Conservation (phyloP, 441 rosid species). For the Hypseocharis bilobata region DNA sequence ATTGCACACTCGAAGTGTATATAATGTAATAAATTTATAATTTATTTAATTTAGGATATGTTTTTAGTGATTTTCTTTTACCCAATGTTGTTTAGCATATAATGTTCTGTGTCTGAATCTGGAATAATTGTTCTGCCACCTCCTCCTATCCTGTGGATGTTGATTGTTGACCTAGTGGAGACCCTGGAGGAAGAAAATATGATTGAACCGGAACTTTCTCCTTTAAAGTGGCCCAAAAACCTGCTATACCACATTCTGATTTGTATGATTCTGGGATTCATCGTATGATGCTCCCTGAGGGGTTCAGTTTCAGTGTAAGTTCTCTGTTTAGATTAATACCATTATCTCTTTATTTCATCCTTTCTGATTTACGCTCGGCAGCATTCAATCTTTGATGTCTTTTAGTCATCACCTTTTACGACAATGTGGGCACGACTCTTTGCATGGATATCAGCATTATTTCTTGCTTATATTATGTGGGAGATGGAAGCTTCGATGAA, state of each 20-base stretch:
- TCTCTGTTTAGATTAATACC: not conserved
- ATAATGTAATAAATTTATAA: not conserved
- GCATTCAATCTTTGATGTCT: constrained; percentile 10
- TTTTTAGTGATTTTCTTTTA: not conserved
- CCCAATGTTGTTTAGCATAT: not conserved
- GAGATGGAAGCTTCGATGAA: constrained; percentile 63
- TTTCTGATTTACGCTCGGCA: constrained; percentile 14
- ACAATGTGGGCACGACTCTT: constrained; percentile 80
- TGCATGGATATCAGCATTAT: constrained; percentile 79
- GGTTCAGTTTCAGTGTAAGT: constrained; percentile 64
- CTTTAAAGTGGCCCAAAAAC: constrained; percentile 63
- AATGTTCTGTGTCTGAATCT: constrained; percentile 50
- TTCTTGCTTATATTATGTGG: constrained; percentile 77
- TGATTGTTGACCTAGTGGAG: constrained; percentile 30
- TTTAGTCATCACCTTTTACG: constrained; percentile 73
- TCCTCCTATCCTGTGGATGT: constrained; percentile 30
- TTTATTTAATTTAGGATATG: not conserved
- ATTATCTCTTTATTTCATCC: not conserved
- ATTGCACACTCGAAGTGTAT: not conserved
- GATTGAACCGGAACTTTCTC: constrained; percentile 35
- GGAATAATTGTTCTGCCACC: constrained; percentile 58
- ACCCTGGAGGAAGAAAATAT: constrained; percentile 28
- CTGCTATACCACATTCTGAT: constrained; percentile 46
- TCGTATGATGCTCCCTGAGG: constrained; percentile 86
- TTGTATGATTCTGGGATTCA: constrained; percentile 66